A percentile compares a stretch with the other conserved stretches of the same genome.
phyloP scores from a whole-genome alignment of 805 yeast genomes.

The Saturnispora halmiae region DNA sequence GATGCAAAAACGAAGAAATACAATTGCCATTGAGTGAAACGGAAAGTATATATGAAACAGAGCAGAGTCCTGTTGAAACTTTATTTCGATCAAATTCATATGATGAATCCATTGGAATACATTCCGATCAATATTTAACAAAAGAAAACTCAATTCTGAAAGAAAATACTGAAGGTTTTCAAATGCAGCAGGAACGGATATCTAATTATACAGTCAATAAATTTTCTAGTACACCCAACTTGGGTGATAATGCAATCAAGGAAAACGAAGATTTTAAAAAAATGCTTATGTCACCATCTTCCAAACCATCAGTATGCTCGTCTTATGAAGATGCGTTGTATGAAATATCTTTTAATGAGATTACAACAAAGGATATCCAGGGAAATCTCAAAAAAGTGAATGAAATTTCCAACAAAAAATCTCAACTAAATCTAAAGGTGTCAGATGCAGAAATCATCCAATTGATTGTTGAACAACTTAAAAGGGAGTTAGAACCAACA shows the following conservation, averaged over 20 bases:
- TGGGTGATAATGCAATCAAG: slow-evolving; percentile 1
- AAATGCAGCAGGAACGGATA: no score
- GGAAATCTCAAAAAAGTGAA: background rate
- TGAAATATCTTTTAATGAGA: slow-evolving; percentile 2
- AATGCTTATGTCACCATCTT: background rate
- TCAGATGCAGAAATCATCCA: slow-evolving; percentile 9
- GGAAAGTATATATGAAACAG: slow-evolving; percentile 12
- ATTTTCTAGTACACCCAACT: slow-evolving; percentile 8
- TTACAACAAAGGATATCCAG: slow-evolving; percentile 2
- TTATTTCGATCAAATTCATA: slow-evolving; percentile 11
- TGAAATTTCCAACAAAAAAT: background rate
- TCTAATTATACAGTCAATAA: no score
- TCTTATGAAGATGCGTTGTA: background rate
- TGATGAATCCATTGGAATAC: slow-evolving; percentile 3
- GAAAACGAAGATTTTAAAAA: background rate
- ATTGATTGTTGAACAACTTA: slow-evolving; percentile 13
- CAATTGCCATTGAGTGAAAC: background rate
- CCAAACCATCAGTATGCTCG: background rate
- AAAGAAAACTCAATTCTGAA: background rate
- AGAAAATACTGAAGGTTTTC: no score
- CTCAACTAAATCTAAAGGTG: background rate
- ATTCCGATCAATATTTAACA: background rate
- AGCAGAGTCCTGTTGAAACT: slow-evolving; percentile 10
- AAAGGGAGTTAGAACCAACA: slow-evolving; percentile 20
- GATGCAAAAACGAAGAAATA: background rate